Base-by-base conservation (phyloP, 2,329 filamentous ascomycete genomes). In the Alternaria gansuensis region DNA sequence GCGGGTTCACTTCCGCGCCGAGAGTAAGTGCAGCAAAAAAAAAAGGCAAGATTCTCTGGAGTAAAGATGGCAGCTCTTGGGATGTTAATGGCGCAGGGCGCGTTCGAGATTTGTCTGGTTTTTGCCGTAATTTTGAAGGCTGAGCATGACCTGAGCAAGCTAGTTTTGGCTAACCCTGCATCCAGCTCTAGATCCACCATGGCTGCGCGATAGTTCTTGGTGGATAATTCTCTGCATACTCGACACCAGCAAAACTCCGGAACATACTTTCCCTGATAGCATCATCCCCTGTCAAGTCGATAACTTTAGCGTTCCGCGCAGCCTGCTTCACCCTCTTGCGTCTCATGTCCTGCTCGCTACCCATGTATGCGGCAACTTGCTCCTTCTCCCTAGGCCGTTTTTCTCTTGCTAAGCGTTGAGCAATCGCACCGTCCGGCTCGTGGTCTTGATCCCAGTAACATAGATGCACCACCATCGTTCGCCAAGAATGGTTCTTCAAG, bases 401-500 rank as follows among this genome's bases (percentile, higher is more conserved):
- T 21, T n/a, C 17, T 43, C 40, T 29, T 52, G 10, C 23, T 21
- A 50, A 17, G 2, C 58, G 57, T 39, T 60, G 57, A 17, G 50
- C 37, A 7, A 28, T 31, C 9, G 51, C 24, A 14, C 60, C 60
- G 21, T 48, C 24, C 33, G 60, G 57, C 23, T 57, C 51, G 28
- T 60, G 41, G 41, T 50, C 23, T 7, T 31, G 40, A 44, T 57
- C 51, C 44, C 54, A 63, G 31, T 63, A 54, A 17, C 41, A 40
- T 3, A 63, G 41, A 21, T 51, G 36, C 2, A 52, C 43, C 4
- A n/a, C 26, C 23, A 45, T 40, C 1, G 57, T 43, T 23, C 41
- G 37, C n/a, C 33, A 21, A 7, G 34, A 14, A 36, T 60, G 60
- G 4, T 28, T 57, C 34, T 14, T 21, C 13, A 58, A 29, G 26